Evolutionary conservation across 139 green algal genomes (phyloP), one percentile per base, ranked within the genome.

Genomic region (Eudorina sp.): DNA sequence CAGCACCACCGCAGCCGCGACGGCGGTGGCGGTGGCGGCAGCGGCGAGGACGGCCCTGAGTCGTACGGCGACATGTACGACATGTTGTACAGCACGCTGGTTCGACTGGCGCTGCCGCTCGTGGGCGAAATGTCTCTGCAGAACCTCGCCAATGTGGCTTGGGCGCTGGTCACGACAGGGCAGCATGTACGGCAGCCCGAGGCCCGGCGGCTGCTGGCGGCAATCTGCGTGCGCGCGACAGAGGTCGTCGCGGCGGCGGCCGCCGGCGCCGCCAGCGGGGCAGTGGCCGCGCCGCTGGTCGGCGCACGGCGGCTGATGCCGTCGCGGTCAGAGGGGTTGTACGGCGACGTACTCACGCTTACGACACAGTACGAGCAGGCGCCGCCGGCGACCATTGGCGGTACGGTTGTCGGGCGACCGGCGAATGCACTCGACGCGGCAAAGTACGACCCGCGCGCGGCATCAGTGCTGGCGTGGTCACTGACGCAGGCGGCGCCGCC

Each of bases 391-490:
- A n/a, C n/a, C n/a, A n/a, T n/a, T n/a, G n/a, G n/a, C n/a, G n/a
- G n/a, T n/a, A n/a, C n/a, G 3, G 36, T 75, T 45, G 66, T 75
- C 46, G 34, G 66, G 36, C 66, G 16, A 43, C 66, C 21, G 3
- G 18, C 66, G 21, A 25, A 75, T 25, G 31, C 34, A 9, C 3
- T 2, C 25, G 66, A 75, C 66, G 13, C 55, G 36, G 40, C 38
- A 27, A 9, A 40, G 29, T 36, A 70, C 31, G 76, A 83, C 76
- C 76, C 76, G 31, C 76, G 69, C 51, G 48, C 76, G 18, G 34
- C 36, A 18, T 83, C 76, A 5, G 31, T 83, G 31, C 76, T 83
- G 18, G 48, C 46, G n/a, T 83, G 76, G 76, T 36, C 76, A 19
- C n/a, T 83, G 3, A 16, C 76, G 8, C 16, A 25, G 34, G 76